Evolutionary conservation across 1,284 basidiomycete genomes (phyloP).

Genomic region (Trichosporon faecale): DNA sequence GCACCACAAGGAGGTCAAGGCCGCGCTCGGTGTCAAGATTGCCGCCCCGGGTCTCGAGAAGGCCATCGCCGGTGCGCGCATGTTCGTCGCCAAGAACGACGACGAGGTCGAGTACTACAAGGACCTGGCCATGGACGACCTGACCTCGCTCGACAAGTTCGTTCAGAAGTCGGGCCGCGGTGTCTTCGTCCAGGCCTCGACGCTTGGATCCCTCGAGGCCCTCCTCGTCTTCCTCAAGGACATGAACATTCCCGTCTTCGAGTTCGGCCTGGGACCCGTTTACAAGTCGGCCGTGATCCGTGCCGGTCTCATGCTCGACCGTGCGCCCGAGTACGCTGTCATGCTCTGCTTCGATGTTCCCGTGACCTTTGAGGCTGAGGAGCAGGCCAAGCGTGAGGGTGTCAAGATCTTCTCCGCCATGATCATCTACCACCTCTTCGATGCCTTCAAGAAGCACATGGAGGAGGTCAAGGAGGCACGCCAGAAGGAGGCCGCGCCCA

Average conservation of each 20-base stretch:
- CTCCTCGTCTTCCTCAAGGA: constrained; percentile 90
- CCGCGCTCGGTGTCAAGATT: constrained; percentile 96
- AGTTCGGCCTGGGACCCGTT: constrained; percentile 97
- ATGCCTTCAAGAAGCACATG: constrained; percentile 96
- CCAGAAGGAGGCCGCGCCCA: constrained; percentile 83
- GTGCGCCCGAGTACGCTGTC: constrained; percentile 90
- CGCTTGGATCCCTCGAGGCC: constrained; percentile 95
- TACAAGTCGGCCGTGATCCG: constrained; percentile 96
- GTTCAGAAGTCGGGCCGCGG: constrained; percentile 94
- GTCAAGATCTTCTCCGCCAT: constrained; percentile 79
- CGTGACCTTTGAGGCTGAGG: constrained; percentile 81
- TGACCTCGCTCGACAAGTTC: constrained; percentile 82
- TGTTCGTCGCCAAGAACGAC: constrained; percentile 87
- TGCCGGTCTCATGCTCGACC: constrained; percentile 90
- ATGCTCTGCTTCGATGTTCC: constrained; percentile 96
- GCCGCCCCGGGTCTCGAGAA: constrained; percentile 94
- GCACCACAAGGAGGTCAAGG: constrained; percentile 97
- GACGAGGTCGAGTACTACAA: constrained; percentile 93
- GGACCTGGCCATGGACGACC: constrained; percentile 95
- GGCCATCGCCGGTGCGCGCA: constrained; percentile 94
- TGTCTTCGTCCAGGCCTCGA: constrained; percentile 97
- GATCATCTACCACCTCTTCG: constrained; percentile 98
- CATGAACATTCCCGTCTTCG: constrained; percentile 96
- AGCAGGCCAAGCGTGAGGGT: constrained; percentile 87
- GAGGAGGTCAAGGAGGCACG: constrained; percentile 89